These are phyloP conservation scores for Colletotrichum sp. DNA, from an alignment of 2,329 filamentous ascomycete genomes.

Conservation along the genomic window DNA sequence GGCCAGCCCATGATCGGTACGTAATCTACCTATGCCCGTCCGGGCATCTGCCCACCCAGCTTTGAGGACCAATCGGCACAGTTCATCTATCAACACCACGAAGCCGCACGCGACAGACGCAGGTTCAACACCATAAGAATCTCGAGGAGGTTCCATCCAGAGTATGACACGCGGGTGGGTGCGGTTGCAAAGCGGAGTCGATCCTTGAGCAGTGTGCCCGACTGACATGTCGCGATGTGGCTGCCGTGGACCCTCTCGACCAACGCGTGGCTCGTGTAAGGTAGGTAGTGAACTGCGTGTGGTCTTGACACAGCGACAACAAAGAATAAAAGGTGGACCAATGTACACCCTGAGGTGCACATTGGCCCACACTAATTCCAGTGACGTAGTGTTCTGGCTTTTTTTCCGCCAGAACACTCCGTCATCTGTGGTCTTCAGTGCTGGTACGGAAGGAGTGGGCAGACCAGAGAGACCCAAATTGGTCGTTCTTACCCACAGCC, in stretches of 20 bases:
- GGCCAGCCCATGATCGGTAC: not conserved
- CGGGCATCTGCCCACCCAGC: not conserved
- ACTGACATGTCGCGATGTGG: not conserved
- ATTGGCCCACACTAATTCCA: not conserved
- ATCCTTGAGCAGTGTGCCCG: not conserved
- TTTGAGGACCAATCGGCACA: too few relatives aligned
- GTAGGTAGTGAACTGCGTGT: not conserved
- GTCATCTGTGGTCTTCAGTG: too few relatives aligned
- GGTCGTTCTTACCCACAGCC: too few relatives aligned
- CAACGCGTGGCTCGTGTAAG: not conserved
- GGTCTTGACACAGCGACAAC: not conserved
- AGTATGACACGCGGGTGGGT: not conserved
- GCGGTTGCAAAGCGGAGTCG: not conserved
- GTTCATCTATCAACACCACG: too few relatives aligned
- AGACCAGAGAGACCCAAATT: too few relatives aligned
- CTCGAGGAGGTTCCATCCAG: not conserved
- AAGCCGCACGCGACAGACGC: too few relatives aligned
- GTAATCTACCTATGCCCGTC: not conserved
- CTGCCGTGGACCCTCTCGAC: not conserved
- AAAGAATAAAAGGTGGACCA: not conserved
- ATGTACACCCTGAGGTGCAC: not conserved
- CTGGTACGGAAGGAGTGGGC: too few relatives aligned
- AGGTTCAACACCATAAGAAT: too few relatives aligned
- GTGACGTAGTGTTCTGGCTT: not conserved
- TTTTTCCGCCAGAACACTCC: not conserved